These are phyloP conservation scores for Spinellus fusiger DNA, from an alignment of 192 early-diverging fungal genomes.

Conservation along the genomic window DNA sequence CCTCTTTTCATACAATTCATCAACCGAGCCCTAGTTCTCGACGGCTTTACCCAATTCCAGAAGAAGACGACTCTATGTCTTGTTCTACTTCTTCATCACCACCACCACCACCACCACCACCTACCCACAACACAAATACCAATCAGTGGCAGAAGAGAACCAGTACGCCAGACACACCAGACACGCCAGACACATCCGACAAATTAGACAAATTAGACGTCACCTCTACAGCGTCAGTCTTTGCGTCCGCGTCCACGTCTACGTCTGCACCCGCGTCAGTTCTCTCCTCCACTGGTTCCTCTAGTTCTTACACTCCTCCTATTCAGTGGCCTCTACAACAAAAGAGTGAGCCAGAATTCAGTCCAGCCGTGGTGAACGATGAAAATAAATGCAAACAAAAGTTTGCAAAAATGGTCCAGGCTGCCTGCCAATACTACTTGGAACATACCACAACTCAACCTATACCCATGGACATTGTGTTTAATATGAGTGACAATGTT, in stretches of 20 bases:
- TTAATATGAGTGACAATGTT: slow-evolving; percentile 23
- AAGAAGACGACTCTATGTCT: neutral
- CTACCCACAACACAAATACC: neutral
- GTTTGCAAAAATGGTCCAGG: slow-evolving; percentile 26
- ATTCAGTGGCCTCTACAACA: neutral
- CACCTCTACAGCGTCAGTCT: too few relatives aligned
- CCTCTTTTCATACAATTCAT: neutral
- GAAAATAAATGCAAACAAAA: slow-evolving; percentile 22
- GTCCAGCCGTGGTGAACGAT: neutral
- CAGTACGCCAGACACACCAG: neutral
- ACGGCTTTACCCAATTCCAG: neutral
- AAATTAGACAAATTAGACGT: too few relatives aligned
- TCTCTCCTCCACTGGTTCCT: neutral
- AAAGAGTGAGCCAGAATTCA: neutral
- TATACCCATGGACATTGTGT: slow-evolving; percentile 18
- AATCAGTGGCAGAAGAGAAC: neutral
- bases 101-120: neutral
- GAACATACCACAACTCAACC: slow-evolving; percentile 8
- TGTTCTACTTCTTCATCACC: neutral
- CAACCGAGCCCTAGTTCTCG: neutral
- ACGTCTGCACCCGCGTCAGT: neutral
- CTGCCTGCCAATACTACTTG: slow-evolving; percentile 13
- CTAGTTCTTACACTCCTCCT: neutral
- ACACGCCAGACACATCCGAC: too few relatives aligned
- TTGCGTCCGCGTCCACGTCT: too few relatives aligned